Evolutionary conservation across 345 rosid genomes (phyloP).

Genomic region (Citrus australasica): DNA sequence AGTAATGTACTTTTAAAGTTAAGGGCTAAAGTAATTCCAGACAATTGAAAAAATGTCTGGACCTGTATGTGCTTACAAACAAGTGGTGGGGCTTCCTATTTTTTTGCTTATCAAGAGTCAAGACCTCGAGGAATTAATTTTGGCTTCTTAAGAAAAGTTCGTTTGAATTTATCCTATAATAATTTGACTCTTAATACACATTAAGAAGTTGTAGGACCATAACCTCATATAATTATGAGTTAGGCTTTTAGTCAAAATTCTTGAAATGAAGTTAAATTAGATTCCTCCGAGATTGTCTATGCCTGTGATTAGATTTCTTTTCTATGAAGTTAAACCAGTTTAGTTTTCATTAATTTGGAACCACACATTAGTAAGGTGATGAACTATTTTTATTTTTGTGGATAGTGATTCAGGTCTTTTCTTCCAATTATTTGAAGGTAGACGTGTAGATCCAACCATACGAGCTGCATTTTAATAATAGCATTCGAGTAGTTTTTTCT

Average conservation of each 20-base stretch:
- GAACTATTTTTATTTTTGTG: too few species aligned
- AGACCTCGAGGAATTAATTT: slow-evolving; percentile 11
- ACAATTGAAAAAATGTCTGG: slow-evolving; percentile 9
- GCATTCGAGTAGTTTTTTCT: too few species aligned
- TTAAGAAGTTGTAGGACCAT: slow-evolving; percentile 31
- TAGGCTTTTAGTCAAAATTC: slow-evolving; percentile 15
- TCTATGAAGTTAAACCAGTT: neutral
- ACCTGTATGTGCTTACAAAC: neutral
- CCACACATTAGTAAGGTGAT: too few species aligned
- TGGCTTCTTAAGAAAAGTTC: slow-evolving; percentile 3
- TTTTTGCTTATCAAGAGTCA: slow-evolving; percentile 8
- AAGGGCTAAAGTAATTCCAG: slow-evolving; percentile 15
- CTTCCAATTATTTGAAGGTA: too few species aligned
- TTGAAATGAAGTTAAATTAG: neutral
- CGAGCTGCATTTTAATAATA: too few species aligned
- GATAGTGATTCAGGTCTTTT: too few species aligned
- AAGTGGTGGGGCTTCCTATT: slow-evolving; percentile 10
- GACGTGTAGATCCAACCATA: too few species aligned
- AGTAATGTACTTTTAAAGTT: slow-evolving; percentile 18
- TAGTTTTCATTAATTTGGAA: too few species aligned
- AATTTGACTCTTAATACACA: slow-evolving; percentile 7
- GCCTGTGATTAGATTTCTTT: slow-evolving; percentile 20
- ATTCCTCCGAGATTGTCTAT: slow-evolving; percentile 33
- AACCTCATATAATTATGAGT: slow-evolving; percentile 3
- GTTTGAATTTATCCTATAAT: slow-evolving; percentile 1